A percentile compares a stretch with the other conserved stretches of the same genome.
Evolutionary conservation across 2,329 filamentous ascomycete genomes (phyloP).

Genomic region (Chaetothyriales sp.): DNA sequence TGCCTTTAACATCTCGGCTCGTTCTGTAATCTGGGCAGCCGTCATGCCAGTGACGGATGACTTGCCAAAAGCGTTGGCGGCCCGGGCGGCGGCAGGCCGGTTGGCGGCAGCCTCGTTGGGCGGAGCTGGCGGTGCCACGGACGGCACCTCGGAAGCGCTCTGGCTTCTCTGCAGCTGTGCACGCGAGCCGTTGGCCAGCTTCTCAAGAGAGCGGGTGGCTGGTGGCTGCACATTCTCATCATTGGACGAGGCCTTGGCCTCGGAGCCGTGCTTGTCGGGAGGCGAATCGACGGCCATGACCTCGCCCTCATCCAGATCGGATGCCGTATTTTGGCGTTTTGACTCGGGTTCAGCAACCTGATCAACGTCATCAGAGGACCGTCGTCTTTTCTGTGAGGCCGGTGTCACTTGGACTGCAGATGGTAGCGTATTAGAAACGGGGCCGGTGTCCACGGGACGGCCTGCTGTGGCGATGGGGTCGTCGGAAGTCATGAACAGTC

Average conservation of each 20-base stretch:
- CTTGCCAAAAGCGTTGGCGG: not conserved
- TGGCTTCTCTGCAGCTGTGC: not conserved
- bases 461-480: constrained; percentile 1
- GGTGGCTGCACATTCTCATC: not conserved
- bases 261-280: constrained; percentile 7
- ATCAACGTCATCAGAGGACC: not conserved
- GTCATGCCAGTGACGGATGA: constrained; percentile 10
- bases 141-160: not conserved
- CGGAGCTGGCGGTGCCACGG: too few relatives aligned
- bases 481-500: constrained; percentile 36
- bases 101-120: constrained; percentile 3
- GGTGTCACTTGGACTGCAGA: not conserved
- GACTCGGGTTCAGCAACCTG: not conserved
- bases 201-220: not conserved
- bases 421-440: not conserved
- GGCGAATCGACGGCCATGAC: constrained; percentile 5
- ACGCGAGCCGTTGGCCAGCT: not conserved
- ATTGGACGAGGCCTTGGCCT: constrained; percentile 11
- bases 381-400: not conserved
- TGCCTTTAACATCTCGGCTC: constrained; percentile 15
- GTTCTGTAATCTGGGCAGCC: constrained; percentile 11
- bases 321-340: not conserved
- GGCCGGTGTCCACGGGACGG: too few relatives aligned
- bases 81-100: constrained; percentile 1
- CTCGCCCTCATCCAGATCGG: not conserved